A percentile compares a stretch with the other conserved stretches of the same genome.
Conservation (phyloP, 1,284 basidiomycete genomes). For the Apiotrichum sp. region DNA sequence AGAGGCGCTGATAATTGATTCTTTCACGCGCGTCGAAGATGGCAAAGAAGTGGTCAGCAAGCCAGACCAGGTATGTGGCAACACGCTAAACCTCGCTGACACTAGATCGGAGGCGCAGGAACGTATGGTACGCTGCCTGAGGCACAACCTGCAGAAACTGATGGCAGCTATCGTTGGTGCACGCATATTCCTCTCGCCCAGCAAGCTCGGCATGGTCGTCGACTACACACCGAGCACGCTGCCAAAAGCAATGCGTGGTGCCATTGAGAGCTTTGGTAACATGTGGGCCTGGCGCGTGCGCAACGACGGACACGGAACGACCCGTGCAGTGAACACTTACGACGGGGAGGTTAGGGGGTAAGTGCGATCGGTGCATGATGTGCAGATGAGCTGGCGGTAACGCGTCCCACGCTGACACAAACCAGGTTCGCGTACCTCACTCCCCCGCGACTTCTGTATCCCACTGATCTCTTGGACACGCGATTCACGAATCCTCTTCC, state of each 20-base stretch:
- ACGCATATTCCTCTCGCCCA: conserved; percentile 36
- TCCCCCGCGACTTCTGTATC: conserved; percentile 23
- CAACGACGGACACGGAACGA: conserved; percentile 32
- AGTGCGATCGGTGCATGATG: conserved; percentile 3
- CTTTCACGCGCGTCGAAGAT: conserved; percentile 33
- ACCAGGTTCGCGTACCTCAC: conserved; percentile 37
- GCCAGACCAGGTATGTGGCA: conserved; percentile 31
- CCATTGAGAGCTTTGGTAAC: conserved; percentile 31
- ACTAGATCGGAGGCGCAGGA: conserved; percentile 43
- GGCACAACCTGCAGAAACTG: not conserved
- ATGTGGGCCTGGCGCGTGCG: conserved; percentile 36
- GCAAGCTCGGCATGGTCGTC: conserved; percentile 37
- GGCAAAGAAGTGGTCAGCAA: conserved; percentile 29
- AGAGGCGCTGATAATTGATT: conserved; percentile 45
- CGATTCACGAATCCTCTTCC: conserved; percentile 16
- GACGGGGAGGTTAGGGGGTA: conserved; percentile 31
- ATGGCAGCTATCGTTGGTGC: conserved; percentile 37
- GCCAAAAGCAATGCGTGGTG: conserved; percentile 19
- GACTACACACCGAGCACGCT: conserved; percentile 30
- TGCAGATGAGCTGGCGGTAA: not conserved
- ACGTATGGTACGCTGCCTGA: conserved; percentile 30
- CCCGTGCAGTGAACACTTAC: conserved; percentile 38
- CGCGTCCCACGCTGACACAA: not conserved
- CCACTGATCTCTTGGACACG: conserved; percentile 19
- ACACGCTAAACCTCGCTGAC: not conserved